Evolutionary conservation across 768 basidiomycete species (phyloP).

Genomic region (Dentipellis sp.): DNA sequence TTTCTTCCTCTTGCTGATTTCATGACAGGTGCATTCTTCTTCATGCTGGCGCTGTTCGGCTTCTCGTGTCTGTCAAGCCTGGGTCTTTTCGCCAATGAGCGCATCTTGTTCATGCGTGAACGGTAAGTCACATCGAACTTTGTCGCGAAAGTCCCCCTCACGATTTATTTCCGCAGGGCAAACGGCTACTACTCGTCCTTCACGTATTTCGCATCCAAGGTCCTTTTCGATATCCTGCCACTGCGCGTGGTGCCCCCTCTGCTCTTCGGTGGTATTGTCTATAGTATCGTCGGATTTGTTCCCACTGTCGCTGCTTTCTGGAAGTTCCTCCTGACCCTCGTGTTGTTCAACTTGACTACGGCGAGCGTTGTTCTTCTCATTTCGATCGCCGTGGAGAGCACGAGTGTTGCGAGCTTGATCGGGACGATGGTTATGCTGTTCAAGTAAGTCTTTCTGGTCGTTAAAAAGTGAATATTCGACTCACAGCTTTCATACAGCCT

Average conservation of each 20-base stretch:
- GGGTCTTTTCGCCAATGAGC: slow-evolving; percentile 89
- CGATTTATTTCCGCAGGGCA: slow-evolving; percentile 38
- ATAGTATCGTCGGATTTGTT: slow-evolving; percentile 90
- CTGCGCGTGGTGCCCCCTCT: slow-evolving; percentile 91
- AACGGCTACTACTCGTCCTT: slow-evolving; percentile 98
- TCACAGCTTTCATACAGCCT: slow-evolving; percentile 40
- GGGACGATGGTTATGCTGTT: slow-evolving; percentile 96
- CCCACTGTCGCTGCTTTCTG: slow-evolving; percentile 86
- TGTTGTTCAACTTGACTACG: slow-evolving; percentile 94
- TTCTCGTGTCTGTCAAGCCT: slow-evolving; percentile 95
- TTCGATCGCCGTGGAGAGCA: slow-evolving; percentile 81
- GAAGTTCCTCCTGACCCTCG: slow-evolving; percentile 96
- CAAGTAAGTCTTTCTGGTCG: slow-evolving; percentile 92
- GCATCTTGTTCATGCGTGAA: slow-evolving; percentile 97
- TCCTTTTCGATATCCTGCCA: slow-evolving; percentile 92
- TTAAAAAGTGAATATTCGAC: too few species aligned
- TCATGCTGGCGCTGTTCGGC: slow-evolving; percentile 91
- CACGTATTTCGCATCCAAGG: slow-evolving; percentile 96
- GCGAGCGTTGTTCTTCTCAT: slow-evolving; percentile 87
- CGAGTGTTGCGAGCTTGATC: slow-evolving; percentile 85
- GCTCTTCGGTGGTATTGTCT: slow-evolving; percentile 92
- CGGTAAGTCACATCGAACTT: slow-evolving; percentile 38
- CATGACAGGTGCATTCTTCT: slow-evolving; percentile 81
- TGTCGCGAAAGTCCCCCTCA: background rate
- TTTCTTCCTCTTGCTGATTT: background rate